Percentiles rank a stretch among this genome's conserved stretches.
Conservation (phyloP, 2,329 filamentous ascomycete genomes). For the Ophiostoma novo-ulmi region DNA sequence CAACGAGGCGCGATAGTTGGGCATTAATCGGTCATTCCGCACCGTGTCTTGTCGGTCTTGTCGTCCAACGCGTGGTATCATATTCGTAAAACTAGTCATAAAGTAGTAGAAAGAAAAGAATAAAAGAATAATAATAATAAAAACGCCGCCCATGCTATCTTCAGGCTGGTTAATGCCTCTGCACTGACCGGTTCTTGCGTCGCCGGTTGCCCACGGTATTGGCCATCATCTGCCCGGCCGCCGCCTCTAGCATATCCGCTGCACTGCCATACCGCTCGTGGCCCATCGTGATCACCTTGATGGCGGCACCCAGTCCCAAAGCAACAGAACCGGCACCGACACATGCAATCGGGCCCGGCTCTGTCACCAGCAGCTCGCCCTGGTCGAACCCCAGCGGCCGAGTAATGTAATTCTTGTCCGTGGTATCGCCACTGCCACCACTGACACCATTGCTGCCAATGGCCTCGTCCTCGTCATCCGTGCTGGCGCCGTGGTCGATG, state of each 20-base stretch:
- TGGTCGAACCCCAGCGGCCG: constrained; percentile 41
- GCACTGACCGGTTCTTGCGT: constrained; percentile 25
- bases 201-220: constrained; percentile 38
- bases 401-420: constrained; percentile 30
- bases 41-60: neutral
- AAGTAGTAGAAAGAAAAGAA: neutral
- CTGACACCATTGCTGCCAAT: constrained; percentile 35
- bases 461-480: constrained; percentile 31
- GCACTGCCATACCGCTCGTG: constrained; percentile 56
- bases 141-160: constrained; percentile 14
- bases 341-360: constrained; percentile 58
- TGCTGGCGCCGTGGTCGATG: constrained; percentile 41
- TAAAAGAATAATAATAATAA: neutral
- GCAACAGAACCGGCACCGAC: constrained; percentile 62
- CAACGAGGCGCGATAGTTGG: neutral
- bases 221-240: constrained; percentile 31
- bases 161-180: neutral
- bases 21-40: neutral
- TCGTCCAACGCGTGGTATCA: constrained; percentile 1
- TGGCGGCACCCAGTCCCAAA: constrained; percentile 64
- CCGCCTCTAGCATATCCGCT: constrained; percentile 32
- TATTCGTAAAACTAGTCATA: neutral
- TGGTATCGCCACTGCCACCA: neutral
- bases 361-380: constrained; percentile 47
- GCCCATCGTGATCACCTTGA: constrained; percentile 66